Evolutionary conservation across 306 rosid genomes (phyloP), one percentile per base, ranked within the genome.

Genomic region (Notholithocarpus densiflorus): DNA sequence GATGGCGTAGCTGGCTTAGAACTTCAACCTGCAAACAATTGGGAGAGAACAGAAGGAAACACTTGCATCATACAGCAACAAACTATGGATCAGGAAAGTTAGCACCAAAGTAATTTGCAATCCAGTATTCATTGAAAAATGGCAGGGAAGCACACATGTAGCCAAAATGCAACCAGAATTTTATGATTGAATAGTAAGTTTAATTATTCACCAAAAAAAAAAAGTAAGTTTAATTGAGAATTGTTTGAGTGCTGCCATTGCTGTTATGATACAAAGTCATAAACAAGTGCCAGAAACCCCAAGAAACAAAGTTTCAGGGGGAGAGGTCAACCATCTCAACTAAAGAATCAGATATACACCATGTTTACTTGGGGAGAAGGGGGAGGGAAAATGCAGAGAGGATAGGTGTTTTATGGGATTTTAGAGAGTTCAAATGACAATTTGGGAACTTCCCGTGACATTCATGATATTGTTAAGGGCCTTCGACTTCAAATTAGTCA

Each of bases 1-100:
- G 98, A 88, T 95, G 98, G 70, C 86, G 98, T 75, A 95, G 87
- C 88, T 90, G 95, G 81, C 97, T 91, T 60, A 95, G 96, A 88
- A 95, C 79, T 93, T 95, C 96, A 73, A 92, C 88, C 98, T 95
- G 85, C 73, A 86, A 75, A 81, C 68, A 81, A 76, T 64, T 13
- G 57, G 60, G 55, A 77, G 77, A 83, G 57, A 74, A 80, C 55
- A 40, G 23, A 37, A 81, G 79, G 77, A 75, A 65, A 32, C 5
- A 24, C 56, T 74, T 79, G 3, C 32, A 68, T 74, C 13, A 71
- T 69, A 68, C 73, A 68, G 82, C 70, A 55, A 43, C 75, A 51
- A 64, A 71, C 5, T 40, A 43, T 52, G 56, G 64, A 73, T 52
- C 76, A 73, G 74, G 75, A 32, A 26, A 69, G 68, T 51, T 32